phyloP scores from a whole-genome alignment of 2,329 filamentous ascomycete species.

The Paecilomyces fulvus region DNA sequence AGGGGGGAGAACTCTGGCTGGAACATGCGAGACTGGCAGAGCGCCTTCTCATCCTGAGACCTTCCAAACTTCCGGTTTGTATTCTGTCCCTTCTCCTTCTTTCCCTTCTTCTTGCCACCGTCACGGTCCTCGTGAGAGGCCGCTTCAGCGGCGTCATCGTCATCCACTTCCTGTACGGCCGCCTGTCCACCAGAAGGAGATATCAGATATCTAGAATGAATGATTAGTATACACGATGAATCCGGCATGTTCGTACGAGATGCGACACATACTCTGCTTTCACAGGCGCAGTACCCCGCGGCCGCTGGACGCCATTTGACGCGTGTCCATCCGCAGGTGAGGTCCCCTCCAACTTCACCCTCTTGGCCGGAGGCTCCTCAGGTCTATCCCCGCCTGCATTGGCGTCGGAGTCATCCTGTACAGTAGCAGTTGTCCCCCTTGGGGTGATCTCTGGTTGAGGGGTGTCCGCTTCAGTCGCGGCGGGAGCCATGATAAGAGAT shows the following conservation, averaged over 20 bases:
- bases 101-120: constrained; percentile 27
- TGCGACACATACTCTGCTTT: constrained; percentile 56
- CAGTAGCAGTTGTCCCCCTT: constrained; percentile 10
- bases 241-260: background rate
- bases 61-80: constrained; percentile 71
- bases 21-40: constrained; percentile 67
- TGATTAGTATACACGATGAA: background rate
- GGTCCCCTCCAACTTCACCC: constrained; percentile 46
- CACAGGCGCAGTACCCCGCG: constrained; percentile 58
- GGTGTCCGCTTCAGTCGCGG: background rate
- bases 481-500: background rate
- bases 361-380: constrained; percentile 48
- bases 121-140: constrained; percentile 38
- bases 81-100: constrained; percentile 70
- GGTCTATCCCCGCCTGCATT: constrained; percentile 18
- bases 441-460: background rate
- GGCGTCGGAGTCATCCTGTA: constrained; percentile 14
- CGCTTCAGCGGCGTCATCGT: constrained; percentile 54
- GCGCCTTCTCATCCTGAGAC: constrained; percentile 65
- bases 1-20: constrained; percentile 71
- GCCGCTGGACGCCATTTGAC: constrained; percentile 22
- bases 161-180: constrained; percentile 24
- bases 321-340: constrained; percentile 14
- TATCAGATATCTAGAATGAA: constrained; percentile 23
- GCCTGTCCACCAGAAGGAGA: constrained; percentile 11